These are phyloP conservation scores for Volvox reticuliferus DNA, from an alignment of 139 green algal genomes.

Conservation along the genomic window DNA sequence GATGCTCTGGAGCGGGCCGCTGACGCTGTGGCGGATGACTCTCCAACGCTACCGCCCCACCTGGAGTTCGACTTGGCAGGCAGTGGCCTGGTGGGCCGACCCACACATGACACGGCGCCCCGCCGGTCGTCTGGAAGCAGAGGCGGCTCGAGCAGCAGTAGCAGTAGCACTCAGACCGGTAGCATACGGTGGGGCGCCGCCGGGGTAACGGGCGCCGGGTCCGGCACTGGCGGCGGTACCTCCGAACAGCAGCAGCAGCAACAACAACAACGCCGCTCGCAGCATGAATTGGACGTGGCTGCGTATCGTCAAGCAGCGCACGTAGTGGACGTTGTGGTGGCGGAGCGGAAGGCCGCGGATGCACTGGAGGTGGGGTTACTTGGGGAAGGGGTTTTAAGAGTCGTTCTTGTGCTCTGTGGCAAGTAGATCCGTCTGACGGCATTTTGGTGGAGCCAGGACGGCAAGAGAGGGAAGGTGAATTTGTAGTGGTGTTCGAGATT, in stretches of 20 bases:
- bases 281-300: constrained; percentile 16
- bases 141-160: background rate
- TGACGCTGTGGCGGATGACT: constrained; percentile 33
- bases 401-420: too few relatives aligned
- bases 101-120: background rate
- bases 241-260: background rate
- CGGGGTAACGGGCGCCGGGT: background rate
- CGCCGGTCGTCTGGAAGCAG: background rate
- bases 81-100: constrained; percentile 6
- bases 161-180: background rate
- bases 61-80: constrained; percentile 45
- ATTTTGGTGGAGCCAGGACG: too few relatives aligned
- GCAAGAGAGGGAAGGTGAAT: too few relatives aligned
- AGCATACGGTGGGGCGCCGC: too few relatives aligned
- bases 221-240: background rate
- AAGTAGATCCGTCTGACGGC: too few relatives aligned
- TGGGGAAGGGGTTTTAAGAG: background rate
- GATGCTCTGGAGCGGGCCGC: constrained; percentile 39
- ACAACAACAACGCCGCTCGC: background rate
- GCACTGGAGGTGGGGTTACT: constrained; percentile 55
- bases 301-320: constrained; percentile 58
- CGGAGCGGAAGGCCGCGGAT: constrained; percentile 57
- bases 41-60: constrained; percentile 2
- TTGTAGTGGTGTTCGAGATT: too few relatives aligned
- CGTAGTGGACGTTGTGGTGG: constrained; percentile 58